These are phyloP conservation scores for Lentinula lateritia DNA, from an alignment of 768 basidiomycete genomes.

Conservation along the genomic window DNA sequence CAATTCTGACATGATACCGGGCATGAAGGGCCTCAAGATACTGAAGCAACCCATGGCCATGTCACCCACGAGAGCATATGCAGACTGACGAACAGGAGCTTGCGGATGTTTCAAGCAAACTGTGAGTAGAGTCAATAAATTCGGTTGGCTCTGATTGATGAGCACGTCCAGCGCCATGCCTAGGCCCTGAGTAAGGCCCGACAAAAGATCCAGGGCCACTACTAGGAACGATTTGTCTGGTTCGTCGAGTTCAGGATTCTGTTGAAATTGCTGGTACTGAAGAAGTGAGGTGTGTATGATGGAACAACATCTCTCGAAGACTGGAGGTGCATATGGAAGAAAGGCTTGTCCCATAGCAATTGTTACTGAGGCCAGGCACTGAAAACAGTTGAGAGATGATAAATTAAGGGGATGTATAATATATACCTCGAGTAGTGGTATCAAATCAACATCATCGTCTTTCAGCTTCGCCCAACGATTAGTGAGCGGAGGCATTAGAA, in stretches of 20 bases:
- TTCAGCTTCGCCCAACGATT: slow-evolving; percentile 85
- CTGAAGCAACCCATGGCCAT: slow-evolving; percentile 94
- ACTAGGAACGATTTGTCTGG: slow-evolving; percentile 98
- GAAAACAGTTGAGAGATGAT: neutral
- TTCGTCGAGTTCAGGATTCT: slow-evolving; percentile 87
- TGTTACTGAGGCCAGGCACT: slow-evolving; percentile 97
- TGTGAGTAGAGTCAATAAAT: slow-evolving; percentile 74
- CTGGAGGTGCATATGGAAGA: slow-evolving; percentile 80
- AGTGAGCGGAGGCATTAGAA: slow-evolving; percentile 93
- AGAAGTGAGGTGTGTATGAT: slow-evolving; percentile 81
- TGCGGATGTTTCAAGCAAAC: slow-evolving; percentile 94
- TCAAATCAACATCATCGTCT: slow-evolving; percentile 89
- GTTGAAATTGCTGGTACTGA: slow-evolving; percentile 82
- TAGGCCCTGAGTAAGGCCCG: slow-evolving; percentile 92
- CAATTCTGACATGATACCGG: slow-evolving; percentile 86
- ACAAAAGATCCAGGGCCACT: slow-evolving; percentile 94
- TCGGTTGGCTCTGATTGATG: slow-evolving; percentile 67
- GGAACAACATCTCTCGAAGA: slow-evolving; percentile 86
- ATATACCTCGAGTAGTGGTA: slow-evolving; percentile 89
- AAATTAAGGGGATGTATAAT: neutral
- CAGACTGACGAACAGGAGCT: slow-evolving; percentile 91
- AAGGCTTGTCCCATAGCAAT: slow-evolving; percentile 93
- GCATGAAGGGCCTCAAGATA: slow-evolving; percentile 79
- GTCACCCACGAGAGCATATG: slow-evolving; percentile 97
- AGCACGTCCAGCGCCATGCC: slow-evolving; percentile 71